Conservation (phyloP, 139 green algal genomes). For the Coccomyxa sp. region DNA sequence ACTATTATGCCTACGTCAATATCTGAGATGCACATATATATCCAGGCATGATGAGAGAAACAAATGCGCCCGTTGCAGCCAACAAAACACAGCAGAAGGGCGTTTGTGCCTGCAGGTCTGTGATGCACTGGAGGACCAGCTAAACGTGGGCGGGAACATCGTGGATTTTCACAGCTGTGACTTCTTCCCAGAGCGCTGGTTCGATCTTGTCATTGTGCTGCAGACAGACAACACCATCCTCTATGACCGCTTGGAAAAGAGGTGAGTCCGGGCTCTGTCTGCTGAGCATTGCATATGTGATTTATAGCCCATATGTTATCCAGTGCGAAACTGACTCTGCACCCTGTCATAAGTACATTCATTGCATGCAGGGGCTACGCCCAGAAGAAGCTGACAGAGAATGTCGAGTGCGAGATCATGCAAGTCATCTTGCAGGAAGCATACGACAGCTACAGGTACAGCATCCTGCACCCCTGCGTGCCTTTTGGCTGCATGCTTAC, state of each 20-base stretch:
- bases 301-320: not conserved
- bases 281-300: not conserved
- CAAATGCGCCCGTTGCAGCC: no score
- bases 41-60: no score
- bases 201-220: slow-evolving; percentile 94
- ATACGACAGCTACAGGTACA: slow-evolving; percentile 85
- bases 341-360: no score
- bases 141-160: slow-evolving; percentile 75
- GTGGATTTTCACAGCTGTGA: slow-evolving; percentile 97
- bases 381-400: slow-evolving; percentile 86
- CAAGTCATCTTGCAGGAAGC: slow-evolving; percentile 93
- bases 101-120: slow-evolving; percentile 83
- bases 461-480: not conserved
- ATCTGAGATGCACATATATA: no score
- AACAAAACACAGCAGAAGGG: no score
- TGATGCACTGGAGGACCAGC: slow-evolving; percentile 84
- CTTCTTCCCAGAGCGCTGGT: slow-evolving; percentile 97
- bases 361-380: slow-evolving; percentile 66
- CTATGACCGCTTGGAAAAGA: slow-evolving; percentile 81
- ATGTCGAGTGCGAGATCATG: slow-evolving; percentile 99
- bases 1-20: no score
- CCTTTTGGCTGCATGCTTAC: not conserved
- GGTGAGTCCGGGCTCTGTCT: slow-evolving; percentile 12
- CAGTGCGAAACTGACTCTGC: no score
- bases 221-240: slow-evolving; percentile 88